A percentile compares a stretch with the other conserved stretches of the same genome.
Conservation (phyloP, 179 eudicot genomes). For the Pouteria campechiana region DNA sequence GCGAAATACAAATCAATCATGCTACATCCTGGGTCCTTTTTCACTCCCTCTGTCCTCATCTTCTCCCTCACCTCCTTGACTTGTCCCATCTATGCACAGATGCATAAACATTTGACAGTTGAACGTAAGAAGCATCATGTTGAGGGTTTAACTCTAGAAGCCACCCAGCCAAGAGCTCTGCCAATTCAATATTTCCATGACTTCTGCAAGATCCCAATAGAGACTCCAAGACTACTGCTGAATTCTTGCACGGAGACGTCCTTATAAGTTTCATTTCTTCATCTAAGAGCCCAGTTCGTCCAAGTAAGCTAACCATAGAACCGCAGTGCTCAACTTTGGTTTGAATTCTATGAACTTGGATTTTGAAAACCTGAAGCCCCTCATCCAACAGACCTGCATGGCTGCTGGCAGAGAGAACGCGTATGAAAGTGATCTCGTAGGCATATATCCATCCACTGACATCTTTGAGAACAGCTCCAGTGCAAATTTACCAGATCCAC, state of each 20-base stretch:
- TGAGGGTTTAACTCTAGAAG: constrained; percentile 18
- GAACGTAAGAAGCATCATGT: constrained; percentile 21
- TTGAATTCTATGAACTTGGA: constrained; percentile 8
- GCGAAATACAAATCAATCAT: too few relatives aligned
- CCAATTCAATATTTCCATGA: constrained; percentile 19
- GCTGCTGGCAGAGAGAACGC: constrained; percentile 23
- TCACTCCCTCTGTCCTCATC: constrained; percentile 16
- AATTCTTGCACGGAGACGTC: constrained; percentile 6
- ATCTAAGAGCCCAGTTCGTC: constrained; percentile 19
- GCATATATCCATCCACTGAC: constrained; percentile 11
- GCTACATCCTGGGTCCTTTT: constrained; percentile 25
- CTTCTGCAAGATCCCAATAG: constrained; percentile 24
- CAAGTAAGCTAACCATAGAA: constrained; percentile 24
- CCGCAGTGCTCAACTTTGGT: constrained; percentile 35
- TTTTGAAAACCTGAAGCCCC: constrained; percentile 23
- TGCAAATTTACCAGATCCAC: constrained; percentile 19
- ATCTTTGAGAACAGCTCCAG: constrained; percentile 13
- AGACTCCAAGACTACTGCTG: constrained; percentile 23
- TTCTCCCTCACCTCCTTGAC: constrained; percentile 17
- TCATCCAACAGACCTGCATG: constrained; percentile 24
- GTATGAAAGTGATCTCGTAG: constrained; percentile 23
- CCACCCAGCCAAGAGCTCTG: constrained; percentile 18
- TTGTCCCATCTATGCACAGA: constrained; percentile 21
- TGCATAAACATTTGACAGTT: constrained; percentile 26
- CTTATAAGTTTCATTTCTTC: constrained; percentile 20